A percentile compares a stretch with the other conserved stretches of the same genome.
These are phyloP conservation scores for Pleomassaria siparia DNA, from an alignment of 2,329 filamentous ascomycete species.

Conservation along the genomic window DNA sequence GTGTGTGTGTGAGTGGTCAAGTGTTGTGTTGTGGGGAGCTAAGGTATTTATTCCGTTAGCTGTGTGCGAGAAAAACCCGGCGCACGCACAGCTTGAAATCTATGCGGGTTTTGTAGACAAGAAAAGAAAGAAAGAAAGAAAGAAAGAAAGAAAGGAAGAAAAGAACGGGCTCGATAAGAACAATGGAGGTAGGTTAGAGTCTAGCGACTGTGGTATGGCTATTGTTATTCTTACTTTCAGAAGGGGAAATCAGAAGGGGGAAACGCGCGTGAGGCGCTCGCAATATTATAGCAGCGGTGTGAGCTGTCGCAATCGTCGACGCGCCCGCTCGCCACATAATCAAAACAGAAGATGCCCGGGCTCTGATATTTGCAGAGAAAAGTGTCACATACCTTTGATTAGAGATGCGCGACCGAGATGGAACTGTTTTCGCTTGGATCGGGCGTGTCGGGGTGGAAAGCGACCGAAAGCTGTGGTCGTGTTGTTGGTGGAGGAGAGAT, in stretches of 20 bases:
- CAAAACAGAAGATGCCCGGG: conserved; percentile 5
- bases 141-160: not conserved
- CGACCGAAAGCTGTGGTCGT: conserved; percentile 13
- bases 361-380: not conserved
- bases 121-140: no score
- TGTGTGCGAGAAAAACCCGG: no score
- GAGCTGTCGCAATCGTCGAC: not conserved
- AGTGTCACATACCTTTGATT: conserved; percentile 1
- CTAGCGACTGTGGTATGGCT: conserved; percentile 2
- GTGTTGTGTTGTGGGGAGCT: no score
- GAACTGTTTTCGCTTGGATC: conserved; percentile 3
- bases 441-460: conserved; percentile 6
- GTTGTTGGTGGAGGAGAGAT: conserved; percentile 12
- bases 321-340: not conserved
- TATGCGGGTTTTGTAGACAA: not conserved
- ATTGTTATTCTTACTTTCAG: not conserved
- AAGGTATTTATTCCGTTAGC: no score
- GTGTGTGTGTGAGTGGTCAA: no score
- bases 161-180: not conserved
- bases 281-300: not conserved
- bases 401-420: conserved; percentile 14
- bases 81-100: not conserved
- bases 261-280: conserved; percentile 4
- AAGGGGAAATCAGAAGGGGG: not conserved
- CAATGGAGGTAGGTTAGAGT: not conserved